Conservation (phyloP, 2,329 filamentous ascomycete genomes). For the Epichloe gansuensis region DNA sequence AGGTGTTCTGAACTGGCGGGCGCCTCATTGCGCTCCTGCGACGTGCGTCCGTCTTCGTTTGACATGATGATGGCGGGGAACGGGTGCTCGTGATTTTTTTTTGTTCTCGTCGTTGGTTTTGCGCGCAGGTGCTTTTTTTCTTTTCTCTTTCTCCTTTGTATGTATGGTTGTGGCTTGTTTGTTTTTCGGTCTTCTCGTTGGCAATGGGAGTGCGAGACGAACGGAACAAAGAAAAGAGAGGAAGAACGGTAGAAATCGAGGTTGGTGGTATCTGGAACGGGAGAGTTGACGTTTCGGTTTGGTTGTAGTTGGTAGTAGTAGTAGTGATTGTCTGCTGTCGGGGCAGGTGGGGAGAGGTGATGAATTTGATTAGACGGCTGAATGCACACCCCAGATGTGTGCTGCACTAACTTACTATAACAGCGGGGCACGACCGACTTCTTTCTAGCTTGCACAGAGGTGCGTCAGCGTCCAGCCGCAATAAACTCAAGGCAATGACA, state of each 20-base stretch:
- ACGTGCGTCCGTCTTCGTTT: conserved; percentile 32
- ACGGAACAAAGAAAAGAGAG: too few species aligned
- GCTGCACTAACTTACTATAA: neutral
- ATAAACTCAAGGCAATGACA: too few species aligned
- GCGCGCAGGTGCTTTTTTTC: neutral
- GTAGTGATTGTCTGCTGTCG: neutral
- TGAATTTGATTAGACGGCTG: conserved; percentile 13
- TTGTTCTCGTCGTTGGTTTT: neutral
- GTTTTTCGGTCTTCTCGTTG: neutral
- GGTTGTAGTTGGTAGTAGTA: neutral
- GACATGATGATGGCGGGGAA: conserved; percentile 27
- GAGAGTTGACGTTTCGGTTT: neutral
- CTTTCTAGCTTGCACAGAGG: too few species aligned
- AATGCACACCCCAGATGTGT: neutral
- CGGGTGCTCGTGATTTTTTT: neutral
- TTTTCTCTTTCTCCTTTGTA: too few species aligned
- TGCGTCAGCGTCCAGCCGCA: too few species aligned
- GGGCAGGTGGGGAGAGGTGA: conserved; percentile 12
- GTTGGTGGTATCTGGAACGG: too few species aligned
- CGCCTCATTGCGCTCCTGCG: conserved; percentile 30
- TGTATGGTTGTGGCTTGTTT: neutral
- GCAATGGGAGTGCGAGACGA: too few species aligned
- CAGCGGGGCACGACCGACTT: neutral
- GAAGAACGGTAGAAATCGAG: too few species aligned
- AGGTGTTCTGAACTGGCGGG: conserved; percentile 62